Evolutionary conservation across 106 monocot species (phyloP), one percentile per base, ranked within the genome.

Genomic region (Apostasia ramifera): DNA sequence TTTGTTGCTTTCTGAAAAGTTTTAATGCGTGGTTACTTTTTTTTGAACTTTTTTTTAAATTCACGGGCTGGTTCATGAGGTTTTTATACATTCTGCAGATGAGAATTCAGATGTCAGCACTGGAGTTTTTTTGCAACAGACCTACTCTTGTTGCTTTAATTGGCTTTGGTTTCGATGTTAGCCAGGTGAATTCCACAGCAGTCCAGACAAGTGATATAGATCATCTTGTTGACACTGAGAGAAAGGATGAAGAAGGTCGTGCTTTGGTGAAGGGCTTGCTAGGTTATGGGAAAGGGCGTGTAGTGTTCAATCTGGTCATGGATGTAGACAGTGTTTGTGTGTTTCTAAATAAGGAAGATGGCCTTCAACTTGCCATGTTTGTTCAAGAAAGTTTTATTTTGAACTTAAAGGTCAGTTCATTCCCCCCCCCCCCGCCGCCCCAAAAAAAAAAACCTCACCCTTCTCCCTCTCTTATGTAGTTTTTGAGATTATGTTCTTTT

Each of bases 331-430:
- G 84, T 72, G 92, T 97, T 49, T 86, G 74, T 52, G 64, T 97
- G 45, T 89, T 81, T 80, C 86, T 97, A 45, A 97, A 97, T 79
- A 86, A 89, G 70, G 95, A 97, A 82, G 95, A 97, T 81, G 84
- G 83, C 45, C 77, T 83, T 63, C 89, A 91, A 53, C 89, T 97
- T 71, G 95, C 95, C 71, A 84, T 87, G 84, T 89, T 97, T 77
- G 89, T 85, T 58, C 92, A 92, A 82, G 92, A 92, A 82, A 87
- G 79, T 56, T 97, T 97, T 77, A 81, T 92, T 63, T 82, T 97
- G 57, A 86, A 92, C 69, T 60, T 97, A 46, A 97, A 92, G 95
- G 95, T 89, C 50, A 77, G 71, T 40, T 42, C 44, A 56, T 49
- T 4, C n/a, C n/a, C n/a, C n/a, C n/a, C 37, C 40, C 8, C 5